A percentile compares a stretch with the other conserved stretches of the same genome.
phyloP scores from a whole-genome alignment of 164 flowering plant species.

The Euptelea pleiosperma region DNA sequence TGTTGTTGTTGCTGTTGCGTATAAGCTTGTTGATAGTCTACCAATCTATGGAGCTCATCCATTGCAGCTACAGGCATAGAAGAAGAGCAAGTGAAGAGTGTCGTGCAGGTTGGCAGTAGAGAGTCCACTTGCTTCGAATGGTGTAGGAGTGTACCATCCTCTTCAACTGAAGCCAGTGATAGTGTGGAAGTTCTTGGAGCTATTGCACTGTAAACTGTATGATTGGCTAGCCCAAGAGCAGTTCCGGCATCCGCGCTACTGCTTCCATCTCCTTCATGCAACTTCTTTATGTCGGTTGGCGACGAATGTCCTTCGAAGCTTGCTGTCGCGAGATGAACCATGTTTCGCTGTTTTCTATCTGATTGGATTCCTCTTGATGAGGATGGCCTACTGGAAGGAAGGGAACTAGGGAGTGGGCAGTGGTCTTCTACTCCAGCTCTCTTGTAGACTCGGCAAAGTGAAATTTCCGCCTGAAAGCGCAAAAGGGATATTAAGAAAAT shows the following conservation, averaged over 20 bases:
- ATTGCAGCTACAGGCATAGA: slow-evolving; percentile 10
- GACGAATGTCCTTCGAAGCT: slow-evolving; percentile 17
- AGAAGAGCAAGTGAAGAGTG: slow-evolving; percentile 25
- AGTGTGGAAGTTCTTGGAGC: slow-evolving; percentile 14
- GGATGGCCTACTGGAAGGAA: slow-evolving; percentile 42
- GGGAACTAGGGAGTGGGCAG: slow-evolving; percentile 53
- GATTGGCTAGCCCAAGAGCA: slow-evolving; percentile 41
- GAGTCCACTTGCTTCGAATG: slow-evolving; percentile 15
- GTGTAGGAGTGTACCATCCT: slow-evolving; percentile 13
- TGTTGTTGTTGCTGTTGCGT: slow-evolving; percentile 28
- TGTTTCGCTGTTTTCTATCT: slow-evolving; percentile 4
- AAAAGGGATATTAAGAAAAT: too few species aligned
- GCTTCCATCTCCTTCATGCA: slow-evolving; percentile 34
- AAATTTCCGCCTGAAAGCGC: slow-evolving; percentile 70
- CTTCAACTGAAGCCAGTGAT: slow-evolving; percentile 16
- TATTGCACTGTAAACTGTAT: slow-evolving; percentile 14
- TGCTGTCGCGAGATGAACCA: slow-evolving; percentile 9
- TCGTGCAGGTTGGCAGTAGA: slow-evolving; percentile 15
- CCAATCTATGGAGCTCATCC: slow-evolving; percentile 66
- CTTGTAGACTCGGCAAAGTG: slow-evolving; percentile 91
- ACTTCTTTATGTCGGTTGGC: slow-evolving; percentile 17
- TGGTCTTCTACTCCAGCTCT: slow-evolving; percentile 89
- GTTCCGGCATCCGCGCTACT: slow-evolving; percentile 40
- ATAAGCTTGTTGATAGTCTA: slow-evolving; percentile 41
- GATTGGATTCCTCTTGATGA: slow-evolving; percentile 29